A percentile compares a stretch with the other conserved stretches of the same genome.
phyloP scores from a whole-genome alignment of 345 rosid genomes.

The Arabidopsis arenosa region DNA sequence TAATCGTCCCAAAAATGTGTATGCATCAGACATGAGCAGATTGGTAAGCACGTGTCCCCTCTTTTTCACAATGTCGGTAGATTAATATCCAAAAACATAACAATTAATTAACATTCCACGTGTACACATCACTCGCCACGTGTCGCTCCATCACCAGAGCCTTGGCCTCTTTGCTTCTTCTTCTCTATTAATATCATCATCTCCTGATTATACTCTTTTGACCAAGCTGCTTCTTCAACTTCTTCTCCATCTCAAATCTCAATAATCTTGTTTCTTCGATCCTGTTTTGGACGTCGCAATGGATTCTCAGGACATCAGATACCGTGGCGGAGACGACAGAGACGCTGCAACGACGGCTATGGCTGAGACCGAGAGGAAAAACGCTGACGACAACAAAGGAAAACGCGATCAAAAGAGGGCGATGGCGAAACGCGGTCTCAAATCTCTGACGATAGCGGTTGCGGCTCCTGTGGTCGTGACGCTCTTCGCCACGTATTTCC shows the following conservation, averaged over 20 bases:
- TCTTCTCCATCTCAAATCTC: neutral
- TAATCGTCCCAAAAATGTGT: conserved; percentile 10
- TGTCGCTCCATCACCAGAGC: conserved; percentile 38
- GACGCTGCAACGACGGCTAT: conserved; percentile 32
- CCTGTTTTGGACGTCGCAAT: conserved; percentile 28
- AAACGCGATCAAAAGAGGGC: conserved; percentile 51
- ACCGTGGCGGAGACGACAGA: conserved; percentile 52
- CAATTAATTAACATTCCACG: conserved; percentile 18
- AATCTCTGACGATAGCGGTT: conserved; percentile 64
- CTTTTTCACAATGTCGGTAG: neutral
- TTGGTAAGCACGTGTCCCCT: conserved; percentile 37
- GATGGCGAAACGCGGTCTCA: conserved; percentile 79
- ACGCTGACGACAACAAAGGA: conserved; percentile 27
- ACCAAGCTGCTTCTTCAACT: conserved; percentile 26
- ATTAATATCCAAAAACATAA: neutral
- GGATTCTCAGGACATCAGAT: conserved; percentile 67
- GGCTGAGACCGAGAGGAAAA: conserved; percentile 33
- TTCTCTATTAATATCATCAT: conserved; percentile 1
- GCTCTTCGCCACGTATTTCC: conserved; percentile 53
- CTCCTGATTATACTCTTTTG: conserved; percentile 25
- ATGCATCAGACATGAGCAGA: conserved; percentile 13
- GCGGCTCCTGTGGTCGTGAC: conserved; percentile 69
- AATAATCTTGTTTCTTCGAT: neutral
- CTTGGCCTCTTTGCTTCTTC: conserved; percentile 20
- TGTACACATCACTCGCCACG: conserved; percentile 45